Evolutionary conservation across 192 early-diverging fungal species (phyloP), one percentile per base, ranked within the genome.

Genomic region (Radiomyces spectabilis): DNA sequence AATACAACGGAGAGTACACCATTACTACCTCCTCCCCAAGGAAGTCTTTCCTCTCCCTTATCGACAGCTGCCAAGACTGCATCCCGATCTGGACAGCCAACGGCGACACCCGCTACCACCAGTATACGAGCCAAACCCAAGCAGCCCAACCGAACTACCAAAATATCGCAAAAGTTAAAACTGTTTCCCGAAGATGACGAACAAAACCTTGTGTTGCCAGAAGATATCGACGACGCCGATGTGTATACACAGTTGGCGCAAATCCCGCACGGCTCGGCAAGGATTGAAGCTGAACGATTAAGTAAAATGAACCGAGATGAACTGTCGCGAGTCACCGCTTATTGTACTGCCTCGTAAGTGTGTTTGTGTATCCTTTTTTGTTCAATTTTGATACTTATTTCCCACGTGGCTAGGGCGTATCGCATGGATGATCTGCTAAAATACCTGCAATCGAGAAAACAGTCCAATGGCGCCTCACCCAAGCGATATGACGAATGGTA

Each of bases 81-180:
- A n/a, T n/a, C n/a, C n/a, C n/a, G n/a, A n/a, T n/a, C n/a, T n/a
- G n/a, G n/a, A n/a, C n/a, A n/a, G n/a, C n/a, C n/a, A n/a, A n/a
- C n/a, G n/a, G n/a, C n/a, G n/a, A n/a, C n/a, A n/a, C n/a, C n/a
- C n/a, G n/a, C n/a, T n/a, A n/a, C n/a, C n/a, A n/a, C n/a, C n/a
- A n/a, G n/a, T 35, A 35, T 13, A 8, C 33, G 33, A 5, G 22
- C 64, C 30, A 84, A 78, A 50, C 38, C 70, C 27, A 82, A 84
- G 71, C 78, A 81, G 26, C 86, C 87, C 19, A 86, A 85, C 62
- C 78, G 93, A 51, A 95, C 91, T 16, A 90, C 93, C 37, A 95
- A 95, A 66, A 89, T 81, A n/a, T 89, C 90, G 33, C 89, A 92
- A 63, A 95, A 95, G 74, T 70, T 95, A 18, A 87, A 85, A n/a